phyloP scores from a whole-genome alignment of 768 basidiomycete species.

The Hygrophoropsis aurantiaca region DNA sequence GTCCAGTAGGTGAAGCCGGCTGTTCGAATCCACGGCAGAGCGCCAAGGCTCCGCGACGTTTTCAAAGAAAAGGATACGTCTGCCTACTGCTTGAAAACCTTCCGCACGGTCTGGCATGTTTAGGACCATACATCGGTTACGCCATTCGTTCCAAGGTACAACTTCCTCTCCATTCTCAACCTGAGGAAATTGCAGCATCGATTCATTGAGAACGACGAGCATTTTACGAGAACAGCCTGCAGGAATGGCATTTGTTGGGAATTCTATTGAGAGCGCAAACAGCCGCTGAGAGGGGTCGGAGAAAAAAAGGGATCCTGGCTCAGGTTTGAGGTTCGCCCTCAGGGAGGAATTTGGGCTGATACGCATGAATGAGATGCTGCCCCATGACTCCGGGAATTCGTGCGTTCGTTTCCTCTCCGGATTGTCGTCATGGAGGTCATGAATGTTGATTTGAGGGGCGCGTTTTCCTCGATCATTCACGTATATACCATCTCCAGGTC shows the following conservation, averaged over 20 bases:
- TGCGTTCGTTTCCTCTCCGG: conserved; percentile 30
- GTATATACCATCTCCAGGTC: conserved; percentile 29
- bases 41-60: conserved; percentile 16
- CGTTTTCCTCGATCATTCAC: conserved; percentile 28
- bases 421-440: conserved; percentile 17
- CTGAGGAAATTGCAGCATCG: conserved; percentile 45
- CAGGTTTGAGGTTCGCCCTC: conserved; percentile 32
- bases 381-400: conserved; percentile 57
- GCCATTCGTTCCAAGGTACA: conserved; percentile 60
- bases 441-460: conserved; percentile 26
- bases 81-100: conserved; percentile 26
- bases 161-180: conserved; percentile 43
- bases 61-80: conserved; percentile 31
- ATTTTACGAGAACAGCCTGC: conserved; percentile 39
- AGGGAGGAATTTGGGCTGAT: conserved; percentile 50
- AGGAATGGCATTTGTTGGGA: conserved; percentile 37
- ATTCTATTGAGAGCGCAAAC: conserved; percentile 41
- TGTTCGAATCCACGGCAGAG: conserved; percentile 11
- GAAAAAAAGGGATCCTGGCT: conserved; percentile 53
- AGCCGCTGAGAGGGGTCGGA: conserved; percentile 52
- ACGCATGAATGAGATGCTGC: conserved; percentile 39
- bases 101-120: conserved; percentile 32
- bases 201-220: conserved; percentile 54
- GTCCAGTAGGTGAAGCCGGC: conserved; percentile 29
- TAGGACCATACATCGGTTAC: conserved; percentile 33